phyloP scores from a whole-genome alignment of 192 early-diverging fungal genomes.

The Coemansia sp. region DNA sequence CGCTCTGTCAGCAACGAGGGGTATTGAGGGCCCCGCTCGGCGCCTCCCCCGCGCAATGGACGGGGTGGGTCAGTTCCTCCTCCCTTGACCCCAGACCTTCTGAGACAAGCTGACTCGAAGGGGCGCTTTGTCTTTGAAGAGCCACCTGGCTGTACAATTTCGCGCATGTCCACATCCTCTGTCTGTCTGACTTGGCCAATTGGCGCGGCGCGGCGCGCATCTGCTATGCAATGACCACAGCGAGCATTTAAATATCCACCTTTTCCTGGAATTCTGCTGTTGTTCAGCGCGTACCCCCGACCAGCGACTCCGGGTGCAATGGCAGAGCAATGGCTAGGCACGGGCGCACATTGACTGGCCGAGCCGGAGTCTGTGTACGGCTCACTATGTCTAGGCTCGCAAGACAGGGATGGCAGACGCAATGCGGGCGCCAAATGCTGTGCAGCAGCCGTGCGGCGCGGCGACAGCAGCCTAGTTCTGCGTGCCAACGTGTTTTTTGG shows the following conservation, averaged over 20 bases:
- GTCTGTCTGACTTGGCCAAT: neutral
- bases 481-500: conserved; percentile 3
- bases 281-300: neutral
- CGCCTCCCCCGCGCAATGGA: conserved; percentile 1
- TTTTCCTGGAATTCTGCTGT: neutral
- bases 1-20: conserved; percentile 3
- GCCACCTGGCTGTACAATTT: neutral
- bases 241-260: conserved; percentile 9
- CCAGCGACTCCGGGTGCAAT: conserved; percentile 4
- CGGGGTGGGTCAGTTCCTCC: conserved; percentile 1
- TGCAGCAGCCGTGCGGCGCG: neutral
- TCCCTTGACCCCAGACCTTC: neutral
- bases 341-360: neutral
- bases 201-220: neutral
- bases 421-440: neutral
- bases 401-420: conserved; percentile 1
- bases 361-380: neutral
- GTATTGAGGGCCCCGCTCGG: neutral
- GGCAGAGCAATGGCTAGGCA: neutral
- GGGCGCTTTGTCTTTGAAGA: neutral
- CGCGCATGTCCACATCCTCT: neutral
- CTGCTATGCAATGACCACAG: conserved; percentile 10
- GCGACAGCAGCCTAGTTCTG: neutral
- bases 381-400: neutral
- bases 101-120: neutral